Percentiles rank a stretch among this genome's conserved stretches.
Evolutionary conservation across 2,329 filamentous ascomycete genomes (phyloP).

Genomic region (Penicillium italicum): DNA sequence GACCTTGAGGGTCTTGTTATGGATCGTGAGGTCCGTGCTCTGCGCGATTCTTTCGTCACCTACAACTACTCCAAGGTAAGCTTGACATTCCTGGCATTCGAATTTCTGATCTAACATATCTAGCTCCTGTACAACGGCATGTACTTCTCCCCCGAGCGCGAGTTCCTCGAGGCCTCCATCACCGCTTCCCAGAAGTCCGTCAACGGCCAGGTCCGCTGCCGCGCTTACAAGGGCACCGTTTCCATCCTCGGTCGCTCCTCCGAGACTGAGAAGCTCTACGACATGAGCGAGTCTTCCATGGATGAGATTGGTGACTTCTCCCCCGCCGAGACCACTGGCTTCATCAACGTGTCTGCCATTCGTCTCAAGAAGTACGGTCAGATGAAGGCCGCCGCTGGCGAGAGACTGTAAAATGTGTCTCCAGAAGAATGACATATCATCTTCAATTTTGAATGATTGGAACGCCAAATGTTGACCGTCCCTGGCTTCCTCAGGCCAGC

Average conservation of each 20-base stretch:
- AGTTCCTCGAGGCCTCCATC: slow-evolving; percentile 57
- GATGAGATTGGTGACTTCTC: slow-evolving; percentile 67
- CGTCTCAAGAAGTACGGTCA: slow-evolving; percentile 46
- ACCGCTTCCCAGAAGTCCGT: slow-evolving; percentile 42
- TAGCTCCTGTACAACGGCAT: slow-evolving; percentile 28
- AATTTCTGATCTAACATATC: slow-evolving; percentile 2
- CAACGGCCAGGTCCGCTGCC: slow-evolving; percentile 60
- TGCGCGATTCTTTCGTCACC: slow-evolving; percentile 69
- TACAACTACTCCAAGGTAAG: slow-evolving; percentile 56
- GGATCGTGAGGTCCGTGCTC: slow-evolving; percentile 64
- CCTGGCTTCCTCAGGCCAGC: slow-evolving; percentile 16
- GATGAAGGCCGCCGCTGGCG: slow-evolving; percentile 37
- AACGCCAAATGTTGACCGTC: slow-evolving; percentile 23
- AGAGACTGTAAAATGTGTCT: slow-evolving; percentile 26
- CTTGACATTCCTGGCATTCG: background rate
- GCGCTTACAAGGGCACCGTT: slow-evolving; percentile 63
- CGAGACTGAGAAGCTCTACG: slow-evolving; percentile 69
- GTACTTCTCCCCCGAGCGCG: slow-evolving; percentile 68
- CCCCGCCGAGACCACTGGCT: slow-evolving; percentile 63
- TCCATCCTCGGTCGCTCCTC: slow-evolving; percentile 51
- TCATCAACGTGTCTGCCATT: slow-evolving; percentile 45
- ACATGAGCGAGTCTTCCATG: slow-evolving; percentile 63
- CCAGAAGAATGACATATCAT: slow-evolving; percentile 1
- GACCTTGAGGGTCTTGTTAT: slow-evolving; percentile 56
- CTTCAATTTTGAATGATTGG: slow-evolving; percentile 6